phyloP scores from a whole-genome alignment of 129 eudicot species.

The Heracleum sosnowskyi region DNA sequence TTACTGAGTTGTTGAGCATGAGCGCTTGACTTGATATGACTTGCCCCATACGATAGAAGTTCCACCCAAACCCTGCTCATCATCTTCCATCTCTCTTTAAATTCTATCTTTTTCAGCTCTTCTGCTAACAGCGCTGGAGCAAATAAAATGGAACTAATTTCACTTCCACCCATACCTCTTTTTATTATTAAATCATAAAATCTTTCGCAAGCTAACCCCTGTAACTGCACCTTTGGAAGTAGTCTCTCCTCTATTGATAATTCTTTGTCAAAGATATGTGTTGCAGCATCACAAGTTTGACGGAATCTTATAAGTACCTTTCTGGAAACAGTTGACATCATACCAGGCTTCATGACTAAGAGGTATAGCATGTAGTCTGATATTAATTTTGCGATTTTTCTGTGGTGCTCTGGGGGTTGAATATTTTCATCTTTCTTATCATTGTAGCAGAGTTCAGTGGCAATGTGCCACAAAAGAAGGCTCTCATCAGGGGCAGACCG shows the following conservation, averaged over 20 bases:
- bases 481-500: too few relatives aligned
- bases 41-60: too few relatives aligned
- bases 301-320: constrained; percentile 48
- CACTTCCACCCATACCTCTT: too few relatives aligned
- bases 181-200: constrained; percentile 18
- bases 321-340: too few relatives aligned
- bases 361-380: constrained; percentile 67
- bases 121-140: constrained; percentile 46
- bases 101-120: too few relatives aligned
- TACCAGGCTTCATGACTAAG: too few relatives aligned
- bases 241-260: not conserved
- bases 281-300: constrained; percentile 49
- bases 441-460: constrained; percentile 52
- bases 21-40: too few relatives aligned
- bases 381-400: constrained; percentile 26
- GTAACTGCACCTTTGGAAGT: not conserved
- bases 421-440: not conserved
- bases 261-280: constrained; percentile 15
- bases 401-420: not conserved
- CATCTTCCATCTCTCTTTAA: too few relatives aligned
- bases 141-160: constrained; percentile 38
- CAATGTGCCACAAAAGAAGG: constrained; percentile 58
- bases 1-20: too few relatives aligned
- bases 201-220: constrained; percentile 14
- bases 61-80: too few relatives aligned